These are phyloP conservation scores for Kalaharituber pfeilii DNA, from an alignment of 2,329 filamentous ascomycete species.

Conservation along the genomic window DNA sequence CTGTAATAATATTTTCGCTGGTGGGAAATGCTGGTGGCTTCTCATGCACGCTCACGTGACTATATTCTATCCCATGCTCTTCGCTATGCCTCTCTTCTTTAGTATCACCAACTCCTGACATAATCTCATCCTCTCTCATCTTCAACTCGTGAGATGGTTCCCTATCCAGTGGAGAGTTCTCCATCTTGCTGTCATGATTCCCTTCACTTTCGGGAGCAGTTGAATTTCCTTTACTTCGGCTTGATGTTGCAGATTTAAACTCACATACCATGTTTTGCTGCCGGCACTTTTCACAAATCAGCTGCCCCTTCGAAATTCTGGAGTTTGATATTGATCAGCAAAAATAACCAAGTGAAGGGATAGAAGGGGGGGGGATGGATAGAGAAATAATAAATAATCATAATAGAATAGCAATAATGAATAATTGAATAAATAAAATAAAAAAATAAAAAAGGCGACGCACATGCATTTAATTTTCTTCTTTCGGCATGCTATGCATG, in stretches of 20 bases:
- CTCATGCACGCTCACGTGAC: background rate
- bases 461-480: constrained; percentile 24
- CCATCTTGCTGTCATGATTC: background rate
- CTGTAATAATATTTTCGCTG: background rate
- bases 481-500: constrained; percentile 21
- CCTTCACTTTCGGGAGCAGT: background rate
- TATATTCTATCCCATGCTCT: background rate
- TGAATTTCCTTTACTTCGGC: background rate
- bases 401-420: constrained; percentile 2
- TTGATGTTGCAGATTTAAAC: constrained; percentile 12
- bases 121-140: background rate
- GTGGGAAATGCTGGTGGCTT: background rate
- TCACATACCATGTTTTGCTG: constrained; percentile 15
- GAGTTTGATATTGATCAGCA: no score
- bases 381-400: background rate
- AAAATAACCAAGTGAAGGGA: background rate
- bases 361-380: background rate
- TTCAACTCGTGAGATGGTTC: no score
- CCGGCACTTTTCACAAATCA: constrained; percentile 17
- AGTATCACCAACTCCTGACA: background rate
- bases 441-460: no score
- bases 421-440: background rate
- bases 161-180: no score
- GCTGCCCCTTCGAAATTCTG: constrained; percentile 3
- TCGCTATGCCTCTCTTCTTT: background rate